phyloP scores from a whole-genome alignment of 768 basidiomycete genomes.

The Inosperma sp. region DNA sequence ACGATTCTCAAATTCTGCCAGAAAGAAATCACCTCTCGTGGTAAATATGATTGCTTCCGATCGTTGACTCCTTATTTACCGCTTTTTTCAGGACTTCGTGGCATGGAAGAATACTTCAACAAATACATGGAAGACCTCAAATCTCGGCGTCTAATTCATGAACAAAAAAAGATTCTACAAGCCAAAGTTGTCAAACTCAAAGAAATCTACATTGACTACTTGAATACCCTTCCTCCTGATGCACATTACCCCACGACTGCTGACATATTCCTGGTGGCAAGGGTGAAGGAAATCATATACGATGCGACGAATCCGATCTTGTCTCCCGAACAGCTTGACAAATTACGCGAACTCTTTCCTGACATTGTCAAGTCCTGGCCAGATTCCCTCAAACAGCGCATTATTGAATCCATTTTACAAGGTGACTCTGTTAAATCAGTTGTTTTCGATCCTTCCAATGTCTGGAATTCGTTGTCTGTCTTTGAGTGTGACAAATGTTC shows the following conservation, averaged over 20 bases:
- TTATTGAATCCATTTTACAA: not conserved
- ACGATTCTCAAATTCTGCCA: conserved; percentile 2
- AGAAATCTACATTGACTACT: not conserved
- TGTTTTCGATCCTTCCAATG: not conserved
- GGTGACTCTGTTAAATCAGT: too few relatives aligned
- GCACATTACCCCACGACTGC: conserved; percentile 7
- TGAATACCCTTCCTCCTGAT: not conserved
- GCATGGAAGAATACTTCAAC: not conserved
- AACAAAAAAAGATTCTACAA: conserved; percentile 1
- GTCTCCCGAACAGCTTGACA: not conserved
- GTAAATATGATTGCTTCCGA: not conserved
- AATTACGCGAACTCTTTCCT: conserved; percentile 4
- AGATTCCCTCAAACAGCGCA: not conserved
- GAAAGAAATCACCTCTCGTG: conserved; percentile 3
- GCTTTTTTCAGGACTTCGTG: not conserved
- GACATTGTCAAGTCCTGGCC: conserved; percentile 2
- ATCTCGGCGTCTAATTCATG: conserved; percentile 2
- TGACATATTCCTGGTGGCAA: conserved; percentile 1
- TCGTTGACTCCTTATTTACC: not conserved
- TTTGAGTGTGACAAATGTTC: not conserved
- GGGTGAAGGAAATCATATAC: conserved; percentile 2
- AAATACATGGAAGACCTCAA: conserved; percentile 9
- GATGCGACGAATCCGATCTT: not conserved
- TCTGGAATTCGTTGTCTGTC: not conserved
- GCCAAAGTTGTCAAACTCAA: not conserved